phyloP scores from a whole-genome alignment of 176 grass and related monocot species.

The Dactylis glomerata region DNA sequence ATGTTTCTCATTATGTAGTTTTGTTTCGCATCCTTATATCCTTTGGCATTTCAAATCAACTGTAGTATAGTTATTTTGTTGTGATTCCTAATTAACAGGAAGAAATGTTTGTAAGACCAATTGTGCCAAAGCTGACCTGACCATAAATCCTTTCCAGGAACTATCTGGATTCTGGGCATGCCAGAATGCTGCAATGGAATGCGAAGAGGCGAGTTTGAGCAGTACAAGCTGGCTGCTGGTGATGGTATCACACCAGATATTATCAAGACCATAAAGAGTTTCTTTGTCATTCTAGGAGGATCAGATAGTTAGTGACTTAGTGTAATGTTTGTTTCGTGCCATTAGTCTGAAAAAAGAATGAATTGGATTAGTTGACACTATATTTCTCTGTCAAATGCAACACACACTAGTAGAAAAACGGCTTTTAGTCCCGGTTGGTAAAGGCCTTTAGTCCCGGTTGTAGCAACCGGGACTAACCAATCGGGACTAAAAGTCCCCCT shows the following conservation, averaged over 20 bases:
- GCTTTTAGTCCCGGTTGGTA: too few species aligned
- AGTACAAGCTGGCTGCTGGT: constrained; percentile 28
- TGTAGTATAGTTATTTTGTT: not conserved
- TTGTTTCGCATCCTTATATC: not conserved
- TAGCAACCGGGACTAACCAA: too few species aligned
- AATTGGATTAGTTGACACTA: not conserved
- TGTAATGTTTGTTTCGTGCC: not conserved
- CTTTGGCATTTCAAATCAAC: not conserved
- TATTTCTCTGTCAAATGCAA: too few species aligned
- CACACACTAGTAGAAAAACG: too few species aligned
- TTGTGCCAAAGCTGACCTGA: not conserved
- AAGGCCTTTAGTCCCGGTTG: too few species aligned
- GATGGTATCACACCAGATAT: constrained; percentile 19
- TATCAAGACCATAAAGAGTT: constrained; percentile 17
- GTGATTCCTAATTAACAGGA: not conserved
- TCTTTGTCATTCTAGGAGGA: constrained; percentile 21
- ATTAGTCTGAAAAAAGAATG: not conserved
- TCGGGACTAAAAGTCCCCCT: too few species aligned
- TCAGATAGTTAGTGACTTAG: constrained; percentile 11
- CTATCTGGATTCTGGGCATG: constrained; percentile 48
- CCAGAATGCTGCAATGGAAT: constrained; percentile 50
- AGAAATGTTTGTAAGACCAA: not conserved
- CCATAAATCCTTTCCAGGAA: constrained; percentile 12
- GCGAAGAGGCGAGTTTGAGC: constrained; percentile 47
- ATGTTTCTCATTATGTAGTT: not conserved